Evolutionary conservation across 352 stramenopile species (phyloP), one percentile per base, ranked within the genome.

Genomic region (Globisporangium emineosum): DNA sequence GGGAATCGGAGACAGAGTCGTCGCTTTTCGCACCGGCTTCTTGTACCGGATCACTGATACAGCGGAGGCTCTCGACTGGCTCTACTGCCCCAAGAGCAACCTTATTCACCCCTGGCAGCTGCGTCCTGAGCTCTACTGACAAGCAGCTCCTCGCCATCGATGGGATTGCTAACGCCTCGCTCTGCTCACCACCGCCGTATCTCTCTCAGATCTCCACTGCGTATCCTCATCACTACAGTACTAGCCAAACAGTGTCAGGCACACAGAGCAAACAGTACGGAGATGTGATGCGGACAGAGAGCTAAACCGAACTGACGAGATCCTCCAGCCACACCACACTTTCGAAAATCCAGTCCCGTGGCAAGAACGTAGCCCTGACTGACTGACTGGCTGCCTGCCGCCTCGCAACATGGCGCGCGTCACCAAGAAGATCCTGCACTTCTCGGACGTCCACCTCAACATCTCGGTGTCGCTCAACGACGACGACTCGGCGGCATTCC

Each of bases 401-500:
- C 3, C 29, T n/a, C 17, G 29, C 23, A 27, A 17, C 8, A 57
- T 57, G 29, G 10, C 29, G 27, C 37, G 19, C 5, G n/a, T 13
- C 1, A 29, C 43, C 17, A 81, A 81, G 56, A 69, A 70, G 47
- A 88, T 94, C 60, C 66, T 96, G 30, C 85, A 96, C 67, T 91
- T 94, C 62, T 93, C 86, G 15, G 88, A 96, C 65, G 86, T 96
- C 30, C 85, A 96, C 59, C 72, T 96, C 21, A 94, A 96, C 57
- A 71, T 91, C 53, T 91, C 86, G 2, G 40, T 52, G 23, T 70
- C 71, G 25, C 69, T 86, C 12, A 65, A 78, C 15, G 57, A 62
- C 2, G 25, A 23, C 13, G 73, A 87, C 30, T 77, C 75, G 27
- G 70, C 71, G 15, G 61, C 50, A 32, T 67, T 83, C 30, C 74